Percentiles rank a stretch among this genome's conserved stretches.
phyloP scores from a whole-genome alignment of 2,329 filamentous ascomycete species.

The Neonectria hederae region DNA sequence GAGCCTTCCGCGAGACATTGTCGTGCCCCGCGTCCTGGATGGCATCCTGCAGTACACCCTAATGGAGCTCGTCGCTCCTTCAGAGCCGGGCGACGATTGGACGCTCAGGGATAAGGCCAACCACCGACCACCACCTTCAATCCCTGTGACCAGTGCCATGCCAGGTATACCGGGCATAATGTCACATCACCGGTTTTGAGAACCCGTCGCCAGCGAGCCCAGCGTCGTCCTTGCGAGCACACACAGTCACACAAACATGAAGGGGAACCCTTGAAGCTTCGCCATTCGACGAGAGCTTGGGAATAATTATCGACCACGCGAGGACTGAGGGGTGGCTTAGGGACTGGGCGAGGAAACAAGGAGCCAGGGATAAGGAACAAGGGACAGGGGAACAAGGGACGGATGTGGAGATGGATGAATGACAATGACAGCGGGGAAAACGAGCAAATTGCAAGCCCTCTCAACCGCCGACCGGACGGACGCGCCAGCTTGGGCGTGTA shows the following conservation, averaged over 20 bases:
- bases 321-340: slow-evolving; percentile 14
- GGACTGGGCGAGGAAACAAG: slow-evolving; percentile 2
- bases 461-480: slow-evolving; percentile 33
- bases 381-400: slow-evolving; percentile 22
- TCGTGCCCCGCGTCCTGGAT: slow-evolving; percentile 56
- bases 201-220: slow-evolving; percentile 23
- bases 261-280: slow-evolving; percentile 19
- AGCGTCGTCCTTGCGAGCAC: slow-evolving; percentile 23
- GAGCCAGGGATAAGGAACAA: slow-evolving; percentile 1
- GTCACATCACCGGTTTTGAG: slow-evolving; percentile 39
- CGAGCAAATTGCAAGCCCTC: slow-evolving; percentile 31
- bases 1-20: slow-evolving; percentile 52
- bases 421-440: slow-evolving; percentile 19
- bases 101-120: slow-evolving; percentile 47
- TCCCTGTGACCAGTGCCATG: slow-evolving; percentile 45
- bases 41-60: slow-evolving; percentile 59
- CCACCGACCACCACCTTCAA: slow-evolving; percentile 39
- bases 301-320: slow-evolving; percentile 32
- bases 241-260: slow-evolving; percentile 23
- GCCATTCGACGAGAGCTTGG: slow-evolving; percentile 29
- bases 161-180: slow-evolving; percentile 39
- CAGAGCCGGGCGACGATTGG: slow-evolving; percentile 51
- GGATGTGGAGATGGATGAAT: slow-evolving; percentile 21
- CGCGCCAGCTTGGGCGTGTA: slow-evolving; percentile 39
- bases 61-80: slow-evolving; percentile 56